Conservation (phyloP, 352 stramenopile species). For the Phytophthora fragariaefolia region DNA sequence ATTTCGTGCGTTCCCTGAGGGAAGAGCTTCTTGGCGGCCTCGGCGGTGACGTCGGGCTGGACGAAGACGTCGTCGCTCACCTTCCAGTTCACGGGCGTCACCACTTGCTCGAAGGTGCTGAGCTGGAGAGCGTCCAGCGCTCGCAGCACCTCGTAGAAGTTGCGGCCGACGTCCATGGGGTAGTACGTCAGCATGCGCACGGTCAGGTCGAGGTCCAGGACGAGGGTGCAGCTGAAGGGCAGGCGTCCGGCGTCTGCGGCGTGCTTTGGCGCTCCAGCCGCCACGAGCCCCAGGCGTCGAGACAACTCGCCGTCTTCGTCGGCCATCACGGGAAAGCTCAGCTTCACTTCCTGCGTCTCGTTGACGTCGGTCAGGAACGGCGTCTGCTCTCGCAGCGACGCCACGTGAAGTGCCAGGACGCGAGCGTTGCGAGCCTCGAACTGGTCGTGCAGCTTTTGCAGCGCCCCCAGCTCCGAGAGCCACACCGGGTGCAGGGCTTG, state of each 20-base stretch:
- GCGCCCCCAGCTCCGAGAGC: constrained; percentile 77
- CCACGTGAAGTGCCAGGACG: constrained; percentile 51
- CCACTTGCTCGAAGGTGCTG: constrained; percentile 75
- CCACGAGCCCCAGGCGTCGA: constrained; percentile 60
- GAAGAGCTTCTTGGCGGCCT: constrained; percentile 83
- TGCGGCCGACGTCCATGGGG: constrained; percentile 71
- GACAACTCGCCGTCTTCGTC: constrained; percentile 75
- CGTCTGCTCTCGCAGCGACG: constrained; percentile 42
- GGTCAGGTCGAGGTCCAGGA: constrained; percentile 80
- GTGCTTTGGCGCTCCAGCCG: constrained; percentile 47
- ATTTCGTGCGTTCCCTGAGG: constrained; percentile 85
- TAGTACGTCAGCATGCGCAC: constrained; percentile 74
- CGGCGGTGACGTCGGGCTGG: constrained; percentile 64
- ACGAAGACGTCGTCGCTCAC: constrained; percentile 88
- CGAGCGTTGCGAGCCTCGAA: constrained; percentile 79
- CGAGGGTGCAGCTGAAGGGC: constrained; percentile 68
- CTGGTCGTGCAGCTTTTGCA: constrained; percentile 83
- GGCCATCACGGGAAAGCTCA: constrained; percentile 74
- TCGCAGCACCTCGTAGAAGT: constrained; percentile 84
- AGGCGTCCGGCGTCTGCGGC: constrained; percentile 59
- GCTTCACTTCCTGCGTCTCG: constrained; percentile 81
- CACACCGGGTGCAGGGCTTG: constrained; percentile 78
- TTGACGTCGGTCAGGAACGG: constrained; percentile 78
- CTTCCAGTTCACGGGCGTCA: constrained; percentile 87
- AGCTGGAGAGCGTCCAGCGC: constrained; percentile 77